These are phyloP conservation scores for Medicago ruthenica DNA, from an alignment of 306 rosid species.

Conservation along the genomic window DNA sequence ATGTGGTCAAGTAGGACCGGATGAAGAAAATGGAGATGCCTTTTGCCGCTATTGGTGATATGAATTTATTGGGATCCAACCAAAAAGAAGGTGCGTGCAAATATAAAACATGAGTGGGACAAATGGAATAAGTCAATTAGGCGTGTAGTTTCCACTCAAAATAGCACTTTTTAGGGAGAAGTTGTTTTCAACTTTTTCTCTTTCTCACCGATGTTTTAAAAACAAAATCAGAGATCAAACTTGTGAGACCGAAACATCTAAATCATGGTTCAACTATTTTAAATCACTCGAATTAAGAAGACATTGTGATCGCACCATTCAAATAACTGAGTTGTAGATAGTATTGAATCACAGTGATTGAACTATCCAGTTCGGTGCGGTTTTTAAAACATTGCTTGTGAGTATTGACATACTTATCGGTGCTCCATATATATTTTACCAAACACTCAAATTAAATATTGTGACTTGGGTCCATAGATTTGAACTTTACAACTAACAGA, in stretches of 20 bases:
- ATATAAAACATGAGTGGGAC: conserved; percentile 31
- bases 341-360: background rate
- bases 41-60: conserved; percentile 9
- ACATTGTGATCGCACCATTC: background rate
- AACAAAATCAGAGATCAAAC: background rate
- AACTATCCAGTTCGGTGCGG: background rate
- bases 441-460: background rate
- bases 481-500: background rate
- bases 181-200: background rate
- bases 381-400: background rate
- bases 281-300: background rate
- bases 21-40: conserved; percentile 23
- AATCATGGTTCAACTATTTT: background rate
- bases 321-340: background rate
- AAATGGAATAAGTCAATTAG: conserved; percentile 3
- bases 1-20: conserved; percentile 35
- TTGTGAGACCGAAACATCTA: too few species aligned
- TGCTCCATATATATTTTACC: background rate
- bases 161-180: conserved; percentile 15
- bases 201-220: background rate
- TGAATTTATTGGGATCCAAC: conserved; percentile 23
- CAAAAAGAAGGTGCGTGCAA: conserved; percentile 30
- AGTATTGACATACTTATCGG: background rate
- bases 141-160: conserved; percentile 41
- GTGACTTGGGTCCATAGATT: background rate